Conservation (phyloP, 805 yeast species). For the Pichia occidentalis region DNA sequence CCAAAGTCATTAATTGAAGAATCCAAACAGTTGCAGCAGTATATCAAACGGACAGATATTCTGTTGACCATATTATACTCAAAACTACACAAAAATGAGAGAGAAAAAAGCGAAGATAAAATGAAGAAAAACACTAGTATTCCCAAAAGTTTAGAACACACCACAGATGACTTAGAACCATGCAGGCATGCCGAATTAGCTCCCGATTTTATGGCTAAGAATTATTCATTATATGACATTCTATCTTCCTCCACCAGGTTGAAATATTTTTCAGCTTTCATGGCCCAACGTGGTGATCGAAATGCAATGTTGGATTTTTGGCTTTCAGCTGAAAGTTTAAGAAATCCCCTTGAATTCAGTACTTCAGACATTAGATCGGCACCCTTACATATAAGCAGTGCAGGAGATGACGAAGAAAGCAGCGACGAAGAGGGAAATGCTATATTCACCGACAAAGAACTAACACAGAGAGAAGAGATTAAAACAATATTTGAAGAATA, state of each 20-base stretch:
- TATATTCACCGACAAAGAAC: slow-evolving; percentile 17
- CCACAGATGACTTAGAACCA: no score
- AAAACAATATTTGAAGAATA: slow-evolving; percentile 40
- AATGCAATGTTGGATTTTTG: slow-evolving; percentile 52
- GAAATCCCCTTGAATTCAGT: slow-evolving; percentile 57
- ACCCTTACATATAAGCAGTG: background rate
- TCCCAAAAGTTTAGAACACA: no score
- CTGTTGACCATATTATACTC: background rate
- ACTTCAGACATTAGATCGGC: slow-evolving; percentile 3
- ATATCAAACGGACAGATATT: slow-evolving; percentile 7
- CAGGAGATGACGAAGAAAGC: slow-evolving; percentile 25
- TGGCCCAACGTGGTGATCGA: slow-evolving; percentile 42
- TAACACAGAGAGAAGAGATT: slow-evolving; percentile 48
- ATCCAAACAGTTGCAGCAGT: slow-evolving; percentile 9
- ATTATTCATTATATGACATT: slow-evolving; percentile 7
- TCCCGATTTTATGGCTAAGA: background rate
- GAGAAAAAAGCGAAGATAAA: background rate
- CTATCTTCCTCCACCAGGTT: slow-evolving; percentile 17
- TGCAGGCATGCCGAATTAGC: no score
- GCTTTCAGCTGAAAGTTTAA: slow-evolving; percentile 58
- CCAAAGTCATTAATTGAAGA: slow-evolving; percentile 8
- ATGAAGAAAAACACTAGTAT: background rate
- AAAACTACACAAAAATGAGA: background rate
- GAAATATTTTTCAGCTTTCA: slow-evolving; percentile 46
- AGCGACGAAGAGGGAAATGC: slow-evolving; percentile 17